Evolutionary conservation across 306 rosid genomes (phyloP).

Genomic region (Astragalus membranaceus): DNA sequence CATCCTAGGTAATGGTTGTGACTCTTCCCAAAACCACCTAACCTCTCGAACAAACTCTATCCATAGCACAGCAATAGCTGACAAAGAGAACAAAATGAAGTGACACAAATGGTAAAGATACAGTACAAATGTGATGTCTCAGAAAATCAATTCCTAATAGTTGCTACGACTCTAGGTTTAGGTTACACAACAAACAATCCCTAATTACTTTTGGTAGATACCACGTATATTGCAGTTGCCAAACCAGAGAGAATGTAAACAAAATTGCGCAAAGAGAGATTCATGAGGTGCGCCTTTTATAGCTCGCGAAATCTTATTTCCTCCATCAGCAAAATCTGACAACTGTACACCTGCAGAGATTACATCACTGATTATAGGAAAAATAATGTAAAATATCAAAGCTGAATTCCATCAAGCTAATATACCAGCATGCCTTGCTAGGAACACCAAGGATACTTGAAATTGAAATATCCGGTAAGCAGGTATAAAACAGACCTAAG

Average conservation of each 20-base stretch:
- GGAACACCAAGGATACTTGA: background rate
- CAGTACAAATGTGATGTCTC: background rate
- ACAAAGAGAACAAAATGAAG: constrained; percentile 21
- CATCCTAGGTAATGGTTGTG: constrained; percentile 84
- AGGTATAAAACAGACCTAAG: constrained; percentile 1
- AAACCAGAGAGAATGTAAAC: constrained; percentile 89
- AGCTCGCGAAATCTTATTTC: constrained; percentile 55
- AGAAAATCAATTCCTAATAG: constrained; percentile 10
- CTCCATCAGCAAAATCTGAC: constrained; percentile 36
- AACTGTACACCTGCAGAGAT: constrained; percentile 43
- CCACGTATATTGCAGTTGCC: constrained; percentile 96
- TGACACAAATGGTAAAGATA: constrained; percentile 23
- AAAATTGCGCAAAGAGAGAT: constrained; percentile 83
- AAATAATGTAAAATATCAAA: constrained; percentile 6
- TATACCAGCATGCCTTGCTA: background rate
- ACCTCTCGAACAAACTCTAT: constrained; percentile 93
- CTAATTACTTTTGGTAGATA: constrained; percentile 29
- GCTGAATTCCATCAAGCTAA: constrained; percentile 1
- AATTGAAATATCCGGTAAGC: background rate
- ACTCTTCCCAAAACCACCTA: constrained; percentile 99
- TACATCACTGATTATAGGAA: constrained; percentile 12
- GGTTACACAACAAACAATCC: constrained; percentile 21
- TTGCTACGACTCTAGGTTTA: background rate
- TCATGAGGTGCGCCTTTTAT: constrained; percentile 83
- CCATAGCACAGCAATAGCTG: constrained; percentile 90